Base-by-base conservation (phyloP, 306 rosid species). In the Castanea sativa region DNA sequence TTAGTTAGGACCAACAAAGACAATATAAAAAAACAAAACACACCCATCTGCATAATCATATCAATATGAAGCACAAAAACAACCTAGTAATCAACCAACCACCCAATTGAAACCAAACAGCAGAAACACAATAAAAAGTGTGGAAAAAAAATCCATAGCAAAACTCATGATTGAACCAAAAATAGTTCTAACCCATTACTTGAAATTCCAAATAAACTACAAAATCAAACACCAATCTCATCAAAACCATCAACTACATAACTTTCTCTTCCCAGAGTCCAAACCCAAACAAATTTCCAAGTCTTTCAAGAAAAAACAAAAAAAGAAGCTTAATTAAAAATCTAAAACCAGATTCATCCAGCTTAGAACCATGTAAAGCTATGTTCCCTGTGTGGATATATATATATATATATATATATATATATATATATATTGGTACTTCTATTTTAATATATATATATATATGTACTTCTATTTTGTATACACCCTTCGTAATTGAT, bases 291-390 rank as follows among this genome's bases (percentile, higher is more conserved):
- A 57, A 12, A 10, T 20, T 49, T 78, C 59, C 55, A n/a, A 18
- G 77, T 43, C 67, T 72, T 51, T 5, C 15, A 27, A 3, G 51
- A 63, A 59, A 58, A 57, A 73, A 77, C 53, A 10, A 71, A 49
- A 49, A 49, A 73, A 55, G 64, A 27, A 6, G 68, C 65, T 65
- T 55, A 10, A 61, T 64, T 70, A 74, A 8, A 14, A 5, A 16
- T 16, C 43, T 33, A 58, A 11, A 60, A 11, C 4, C 43, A 69
- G 63, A 30, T 14, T 30, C 78, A 55, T 78, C 79, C 88, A 85
- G 74, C 92, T 86, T 49, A 92, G 29, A 92, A 90, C 15, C 97
- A 93, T 7, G 45, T 8, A 38, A 38, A 38, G 45, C 32, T 38
- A 38, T 38, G 45, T 38, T 38, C 45, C 45, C 45, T 8, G 11